A percentile compares a stretch with the other conserved stretches of the same genome.
phyloP scores from a whole-genome alignment of 176 grass and related monocot species.

The Triticum urartu region DNA sequence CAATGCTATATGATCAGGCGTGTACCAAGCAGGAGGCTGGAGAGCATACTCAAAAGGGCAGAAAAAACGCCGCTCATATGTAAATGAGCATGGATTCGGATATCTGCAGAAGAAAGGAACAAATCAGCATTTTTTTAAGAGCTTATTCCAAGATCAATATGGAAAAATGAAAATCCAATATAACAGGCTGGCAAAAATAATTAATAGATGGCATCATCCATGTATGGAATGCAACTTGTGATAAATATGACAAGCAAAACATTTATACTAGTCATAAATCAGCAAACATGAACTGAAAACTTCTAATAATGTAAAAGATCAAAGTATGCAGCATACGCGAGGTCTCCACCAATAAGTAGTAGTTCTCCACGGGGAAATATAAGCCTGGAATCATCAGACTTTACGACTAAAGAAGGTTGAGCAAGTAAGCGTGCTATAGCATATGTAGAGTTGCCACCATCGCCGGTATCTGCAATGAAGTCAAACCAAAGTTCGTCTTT shows the following conservation, averaged over 20 bases:
- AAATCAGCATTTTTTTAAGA: constrained; percentile 6
- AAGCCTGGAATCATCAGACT: constrained; percentile 40
- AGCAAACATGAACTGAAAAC: not conserved
- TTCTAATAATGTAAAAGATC: not conserved
- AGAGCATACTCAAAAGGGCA: constrained; percentile 91
- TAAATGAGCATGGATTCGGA: constrained; percentile 93
- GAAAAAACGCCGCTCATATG: constrained; percentile 93
- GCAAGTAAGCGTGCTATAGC: constrained; percentile 83
- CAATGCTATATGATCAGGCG: constrained; percentile 82
- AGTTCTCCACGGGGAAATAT: constrained; percentile 61
- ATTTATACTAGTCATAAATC: constrained; percentile 16
- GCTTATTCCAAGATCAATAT: not conserved
- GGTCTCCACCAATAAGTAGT: constrained; percentile 69
- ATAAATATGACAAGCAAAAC: not conserved
- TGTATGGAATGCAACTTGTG: not conserved
- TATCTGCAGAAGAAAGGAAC: constrained; percentile 54
- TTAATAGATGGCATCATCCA: not conserved
- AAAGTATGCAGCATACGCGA: constrained; percentile 48
- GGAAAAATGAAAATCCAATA: not conserved
- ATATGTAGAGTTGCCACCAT: constrained; percentile 93
- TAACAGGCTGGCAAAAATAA: not conserved
- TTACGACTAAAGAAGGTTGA: constrained; percentile 59
- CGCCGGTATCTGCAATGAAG: constrained; percentile 96
- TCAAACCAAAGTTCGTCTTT: constrained; percentile 97
- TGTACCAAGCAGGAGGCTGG: constrained; percentile 89